Conservation (phyloP, 768 basidiomycete genomes). For the Tylopilus rubrobrunneus region DNA sequence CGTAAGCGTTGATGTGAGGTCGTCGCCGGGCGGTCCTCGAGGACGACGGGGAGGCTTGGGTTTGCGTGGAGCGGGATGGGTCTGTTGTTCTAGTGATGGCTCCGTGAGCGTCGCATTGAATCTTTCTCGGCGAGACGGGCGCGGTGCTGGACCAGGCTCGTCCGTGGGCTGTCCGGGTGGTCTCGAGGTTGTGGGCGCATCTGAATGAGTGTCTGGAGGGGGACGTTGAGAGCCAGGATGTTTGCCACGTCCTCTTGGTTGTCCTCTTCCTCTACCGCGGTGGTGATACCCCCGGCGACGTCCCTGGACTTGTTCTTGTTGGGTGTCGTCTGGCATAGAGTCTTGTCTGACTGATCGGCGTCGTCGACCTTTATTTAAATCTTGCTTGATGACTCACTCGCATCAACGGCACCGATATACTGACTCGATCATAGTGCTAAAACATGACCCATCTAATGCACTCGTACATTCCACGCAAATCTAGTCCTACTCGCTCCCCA, state of each 20-base stretch:
- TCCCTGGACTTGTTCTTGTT: background rate
- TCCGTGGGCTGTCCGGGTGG: background rate
- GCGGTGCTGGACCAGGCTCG: constrained; percentile 1
- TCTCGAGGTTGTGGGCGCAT: background rate
- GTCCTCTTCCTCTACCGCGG: constrained; percentile 4
- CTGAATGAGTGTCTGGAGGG: background rate
- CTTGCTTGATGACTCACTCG: constrained; percentile 1
- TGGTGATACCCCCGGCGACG: background rate
- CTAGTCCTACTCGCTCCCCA: constrained; percentile 11
- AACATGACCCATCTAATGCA: constrained; percentile 49
- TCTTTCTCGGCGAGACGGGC: constrained; percentile 30
- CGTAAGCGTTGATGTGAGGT: constrained; percentile 72
- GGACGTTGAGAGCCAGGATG: background rate
- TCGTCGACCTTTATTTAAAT: too few relatives aligned
- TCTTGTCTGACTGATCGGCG: too few relatives aligned
- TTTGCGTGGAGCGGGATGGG: constrained; percentile 1
- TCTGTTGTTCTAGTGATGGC: background rate
- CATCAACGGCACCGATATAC: background rate
- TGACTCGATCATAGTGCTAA: constrained; percentile 16
- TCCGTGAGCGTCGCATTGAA: constrained; percentile 37
- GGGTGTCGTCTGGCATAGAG: too few relatives aligned
- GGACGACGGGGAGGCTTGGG: constrained; percentile 5
- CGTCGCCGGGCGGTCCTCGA: constrained; percentile 39
- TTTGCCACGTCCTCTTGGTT: background rate
- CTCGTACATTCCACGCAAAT: constrained; percentile 37